Evolutionary conservation across 2,329 filamentous ascomycete species (phyloP).

Genomic region (Fusarium gaditjirri): DNA sequence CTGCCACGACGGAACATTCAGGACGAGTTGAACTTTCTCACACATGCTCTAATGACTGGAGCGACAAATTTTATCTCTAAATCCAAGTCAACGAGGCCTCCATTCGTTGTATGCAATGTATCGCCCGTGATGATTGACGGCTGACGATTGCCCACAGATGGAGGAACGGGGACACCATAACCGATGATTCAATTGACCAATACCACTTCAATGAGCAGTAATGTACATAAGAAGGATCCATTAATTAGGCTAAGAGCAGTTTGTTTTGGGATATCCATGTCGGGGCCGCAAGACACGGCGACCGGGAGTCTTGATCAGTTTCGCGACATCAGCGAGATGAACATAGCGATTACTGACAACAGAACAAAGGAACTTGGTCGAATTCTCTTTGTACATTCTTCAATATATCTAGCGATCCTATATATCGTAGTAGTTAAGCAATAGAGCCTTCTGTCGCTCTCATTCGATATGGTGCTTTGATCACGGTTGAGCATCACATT

Average conservation of each 20-base stretch:
- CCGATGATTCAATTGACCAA: too few species aligned
- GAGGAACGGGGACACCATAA: not conserved
- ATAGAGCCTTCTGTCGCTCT: not conserved
- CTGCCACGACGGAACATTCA: too few species aligned
- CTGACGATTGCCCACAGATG: accelerated
- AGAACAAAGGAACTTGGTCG: not conserved
- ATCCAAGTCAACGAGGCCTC: not conserved
- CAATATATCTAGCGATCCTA: too few species aligned
- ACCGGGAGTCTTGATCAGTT: not conserved
- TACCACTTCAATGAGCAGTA: accelerated
- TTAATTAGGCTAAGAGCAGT: accelerated
- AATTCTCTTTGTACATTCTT: too few species aligned
- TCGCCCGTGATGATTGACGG: not conserved
- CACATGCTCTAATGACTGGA: accelerated
- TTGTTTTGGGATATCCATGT: accelerated
- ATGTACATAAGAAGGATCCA: accelerated
- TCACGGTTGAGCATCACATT: not conserved
- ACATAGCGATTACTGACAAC: not conserved
- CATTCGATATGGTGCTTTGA: not conserved
- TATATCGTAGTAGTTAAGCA: accelerated
- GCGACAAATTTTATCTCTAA: not conserved
- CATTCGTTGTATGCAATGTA: not conserved
- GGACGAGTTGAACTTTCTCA: accelerated
- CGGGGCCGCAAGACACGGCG: too few species aligned
- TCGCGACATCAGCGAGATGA: not conserved